phyloP scores from a whole-genome alignment of 108 stramenopile genomes.

The Conticribra weissflogii region DNA sequence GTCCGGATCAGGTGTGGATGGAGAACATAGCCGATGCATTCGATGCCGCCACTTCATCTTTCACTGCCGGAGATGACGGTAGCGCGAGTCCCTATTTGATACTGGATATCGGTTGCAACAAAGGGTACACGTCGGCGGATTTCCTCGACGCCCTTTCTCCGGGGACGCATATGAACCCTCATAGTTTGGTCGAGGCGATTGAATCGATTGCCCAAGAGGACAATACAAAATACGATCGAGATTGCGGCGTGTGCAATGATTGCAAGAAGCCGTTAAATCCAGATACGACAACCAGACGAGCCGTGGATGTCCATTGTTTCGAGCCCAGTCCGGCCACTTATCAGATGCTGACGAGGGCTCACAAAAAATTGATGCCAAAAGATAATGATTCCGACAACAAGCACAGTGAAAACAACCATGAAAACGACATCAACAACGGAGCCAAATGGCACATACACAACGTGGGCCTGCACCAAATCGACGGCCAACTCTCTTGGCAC shows the following conservation, averaged over 20 bases:
- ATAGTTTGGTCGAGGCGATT: slow-evolving; percentile 23
- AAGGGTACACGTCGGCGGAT: slow-evolving; percentile 48
- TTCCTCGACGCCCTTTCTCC: slow-evolving; percentile 40
- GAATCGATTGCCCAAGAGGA: slow-evolving; percentile 26
- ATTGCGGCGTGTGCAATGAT: slow-evolving; percentile 44
- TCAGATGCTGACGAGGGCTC: slow-evolving; percentile 25
- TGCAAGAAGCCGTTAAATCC: slow-evolving; percentile 22
- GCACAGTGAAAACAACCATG: neutral
- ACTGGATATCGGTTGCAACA: slow-evolving; percentile 47
- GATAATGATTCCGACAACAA: too few relatives aligned
- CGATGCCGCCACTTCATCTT: neutral
- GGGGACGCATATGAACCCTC: slow-evolving; percentile 33
- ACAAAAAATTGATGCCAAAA: slow-evolving; percentile 16
- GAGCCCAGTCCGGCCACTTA: slow-evolving; percentile 46
- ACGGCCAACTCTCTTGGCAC: slow-evolving; percentile 39
- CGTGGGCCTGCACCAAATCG: slow-evolving; percentile 29
- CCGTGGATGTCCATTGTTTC: slow-evolving; percentile 41
- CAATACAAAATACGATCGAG: slow-evolving; percentile 27
- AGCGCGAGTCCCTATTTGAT: slow-evolving; percentile 23
- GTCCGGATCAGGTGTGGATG: slow-evolving; percentile 50
- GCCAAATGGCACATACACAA: slow-evolving; percentile 48
- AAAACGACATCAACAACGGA: neutral
- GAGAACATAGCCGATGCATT: slow-evolving; percentile 11
- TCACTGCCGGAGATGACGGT: neutral
- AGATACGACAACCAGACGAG: slow-evolving; percentile 11